These are phyloP conservation scores for Plantago elongata DNA, from an alignment of 257 asterid genomes.

Conservation along the genomic window DNA sequence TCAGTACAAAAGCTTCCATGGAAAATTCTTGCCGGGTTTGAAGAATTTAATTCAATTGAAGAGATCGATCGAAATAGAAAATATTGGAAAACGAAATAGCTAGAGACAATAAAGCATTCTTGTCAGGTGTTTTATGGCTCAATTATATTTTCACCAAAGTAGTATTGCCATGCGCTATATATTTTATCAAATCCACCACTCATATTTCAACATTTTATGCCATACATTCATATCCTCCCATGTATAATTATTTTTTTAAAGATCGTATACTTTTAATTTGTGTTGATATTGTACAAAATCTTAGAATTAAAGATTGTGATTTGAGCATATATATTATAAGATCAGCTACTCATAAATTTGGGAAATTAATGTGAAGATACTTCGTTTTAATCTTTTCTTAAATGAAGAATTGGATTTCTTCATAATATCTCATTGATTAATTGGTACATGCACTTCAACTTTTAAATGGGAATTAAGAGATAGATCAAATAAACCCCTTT, in stretches of 20 bases:
- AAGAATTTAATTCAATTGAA: constrained; percentile 1
- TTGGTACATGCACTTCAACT: too few relatives aligned
- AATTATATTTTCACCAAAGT: constrained; percentile 18
- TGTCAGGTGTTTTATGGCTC: constrained; percentile 49
- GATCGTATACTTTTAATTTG: too few relatives aligned
- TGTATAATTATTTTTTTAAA: too few relatives aligned
- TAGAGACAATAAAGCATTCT: constrained; percentile 55
- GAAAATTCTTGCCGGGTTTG: constrained; percentile 67
- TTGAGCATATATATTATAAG: neutral
- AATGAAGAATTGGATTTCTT: too few relatives aligned
- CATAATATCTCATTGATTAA: too few relatives aligned
- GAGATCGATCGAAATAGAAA: constrained; percentile 13
- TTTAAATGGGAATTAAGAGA: too few relatives aligned
- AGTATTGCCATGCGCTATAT: constrained; percentile 20
- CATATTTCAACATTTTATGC: constrained; percentile 16
- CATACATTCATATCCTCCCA: neutral
- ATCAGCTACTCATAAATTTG: neutral
- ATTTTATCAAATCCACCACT: constrained; percentile 12
- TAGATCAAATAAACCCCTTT: too few relatives aligned
- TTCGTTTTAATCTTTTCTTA: too few relatives aligned
- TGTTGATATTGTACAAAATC: constrained; percentile 1
- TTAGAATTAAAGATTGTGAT: neutral
- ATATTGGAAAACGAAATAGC: constrained; percentile 14
- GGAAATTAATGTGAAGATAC: too few relatives aligned
- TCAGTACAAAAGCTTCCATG: constrained; percentile 60